A percentile compares a stretch with the other conserved stretches of the same genome.
Evolutionary conservation across 2,329 filamentous ascomycete species (phyloP).

Genomic region (Penicillium sclerotiorum): DNA sequence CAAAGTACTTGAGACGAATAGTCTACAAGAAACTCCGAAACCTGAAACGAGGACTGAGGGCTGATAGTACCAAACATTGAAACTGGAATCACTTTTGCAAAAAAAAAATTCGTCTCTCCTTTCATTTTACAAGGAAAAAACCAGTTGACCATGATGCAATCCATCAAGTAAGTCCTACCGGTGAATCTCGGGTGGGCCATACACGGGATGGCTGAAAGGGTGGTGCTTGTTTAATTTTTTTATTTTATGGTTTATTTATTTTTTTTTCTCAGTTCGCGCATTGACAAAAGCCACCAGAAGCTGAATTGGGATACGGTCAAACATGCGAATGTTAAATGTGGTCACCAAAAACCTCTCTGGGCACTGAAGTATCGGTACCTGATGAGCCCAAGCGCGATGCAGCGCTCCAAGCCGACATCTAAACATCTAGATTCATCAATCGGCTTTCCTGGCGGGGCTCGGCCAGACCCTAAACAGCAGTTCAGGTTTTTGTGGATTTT

Average conservation of each 20-base stretch:
- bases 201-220: constrained; percentile 22
- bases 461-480: constrained; percentile 1
- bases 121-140: background rate
- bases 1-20: too few species aligned
- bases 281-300: constrained; percentile 6
- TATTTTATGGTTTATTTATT: background rate
- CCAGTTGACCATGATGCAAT: constrained; percentile 5
- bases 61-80: too few species aligned
- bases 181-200: constrained; percentile 20
- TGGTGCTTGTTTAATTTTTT: constrained; percentile 16
- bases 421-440: constrained; percentile 4
- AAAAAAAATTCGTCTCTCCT: too few species aligned
- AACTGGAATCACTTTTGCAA: too few species aligned
- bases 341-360: too few species aligned
- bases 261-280: constrained; percentile 7
- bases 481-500: background rate
- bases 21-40: too few species aligned
- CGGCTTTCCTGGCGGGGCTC: constrained; percentile 1
- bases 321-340: too few species aligned
- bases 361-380: constrained; percentile 13
- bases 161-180: background rate
- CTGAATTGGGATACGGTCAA: background rate
- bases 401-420: constrained; percentile 5
- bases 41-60: background rate
- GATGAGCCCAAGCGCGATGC: constrained; percentile 8